phyloP scores from a whole-genome alignment of 2,329 filamentous ascomycete species.

The Calonectria ilicicola region DNA sequence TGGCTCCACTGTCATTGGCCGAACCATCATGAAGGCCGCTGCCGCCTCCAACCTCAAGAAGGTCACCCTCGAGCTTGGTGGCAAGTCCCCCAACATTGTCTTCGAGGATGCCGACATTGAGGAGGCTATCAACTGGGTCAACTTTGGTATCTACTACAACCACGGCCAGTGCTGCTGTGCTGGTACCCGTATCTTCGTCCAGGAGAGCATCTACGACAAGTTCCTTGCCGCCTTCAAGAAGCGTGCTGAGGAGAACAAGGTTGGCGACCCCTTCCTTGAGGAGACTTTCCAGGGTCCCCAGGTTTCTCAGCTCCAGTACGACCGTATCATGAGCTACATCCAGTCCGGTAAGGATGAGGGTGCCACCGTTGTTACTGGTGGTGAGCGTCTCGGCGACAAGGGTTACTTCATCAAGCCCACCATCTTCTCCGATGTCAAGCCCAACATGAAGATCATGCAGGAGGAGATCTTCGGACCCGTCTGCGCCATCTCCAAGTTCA shows the following conservation, averaged over 20 bases:
- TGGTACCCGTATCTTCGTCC: slow-evolving; percentile 86
- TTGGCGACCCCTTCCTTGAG: slow-evolving; percentile 84
- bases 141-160: slow-evolving; percentile 76
- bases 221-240: slow-evolving; percentile 85
- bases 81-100: slow-evolving; percentile 85
- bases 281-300: slow-evolving; percentile 91
- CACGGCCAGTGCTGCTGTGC: slow-evolving; percentile 78
- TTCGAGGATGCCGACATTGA: slow-evolving; percentile 84
- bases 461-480: slow-evolving; percentile 96
- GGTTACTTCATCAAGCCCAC: slow-evolving; percentile 94
- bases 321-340: slow-evolving; percentile 89
- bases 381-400: slow-evolving; percentile 72
- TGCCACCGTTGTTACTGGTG: slow-evolving; percentile 69
- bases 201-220: slow-evolving; percentile 89
- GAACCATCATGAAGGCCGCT: slow-evolving; percentile 84
- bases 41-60: slow-evolving; percentile 84
- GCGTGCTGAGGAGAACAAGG: slow-evolving; percentile 78
- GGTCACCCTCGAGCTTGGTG: slow-evolving; percentile 83
- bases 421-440: slow-evolving; percentile 84
- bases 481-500: slow-evolving; percentile 87
- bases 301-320: slow-evolving; percentile 86
- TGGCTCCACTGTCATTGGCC: slow-evolving; percentile 79
- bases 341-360: slow-evolving; percentile 73
- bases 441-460: slow-evolving; percentile 91
- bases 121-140: slow-evolving; percentile 82